These are phyloP conservation scores for Endothia cerciana DNA, from an alignment of 2,329 filamentous ascomycete species.

Conservation along the genomic window DNA sequence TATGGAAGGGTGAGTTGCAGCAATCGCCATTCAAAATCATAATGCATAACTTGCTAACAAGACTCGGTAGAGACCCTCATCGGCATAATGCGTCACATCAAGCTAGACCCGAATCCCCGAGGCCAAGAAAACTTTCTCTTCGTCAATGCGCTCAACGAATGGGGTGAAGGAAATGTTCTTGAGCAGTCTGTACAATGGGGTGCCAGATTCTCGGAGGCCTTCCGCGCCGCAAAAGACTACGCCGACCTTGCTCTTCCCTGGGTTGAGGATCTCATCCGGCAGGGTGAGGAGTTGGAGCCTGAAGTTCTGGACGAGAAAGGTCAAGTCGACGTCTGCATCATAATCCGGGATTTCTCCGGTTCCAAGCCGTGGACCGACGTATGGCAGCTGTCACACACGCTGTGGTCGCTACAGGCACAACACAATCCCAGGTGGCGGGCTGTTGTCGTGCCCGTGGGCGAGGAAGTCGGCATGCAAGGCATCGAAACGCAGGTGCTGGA, in stretches of 20 bases:
- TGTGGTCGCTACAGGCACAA: constrained; percentile 18
- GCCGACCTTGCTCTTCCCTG: constrained; percentile 12
- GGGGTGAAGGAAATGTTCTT: constrained; percentile 29
- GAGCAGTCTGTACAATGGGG: constrained; percentile 27
- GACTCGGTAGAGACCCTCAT: constrained; percentile 1
- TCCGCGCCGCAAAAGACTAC: constrained; percentile 17
- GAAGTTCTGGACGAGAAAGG: background rate
- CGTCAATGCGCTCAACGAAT: constrained; percentile 28
- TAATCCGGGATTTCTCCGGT: constrained; percentile 16
- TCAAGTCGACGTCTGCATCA: constrained; percentile 25
- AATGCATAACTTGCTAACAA: background rate
- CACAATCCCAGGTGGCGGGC: constrained; percentile 23
- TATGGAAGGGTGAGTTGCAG: constrained; percentile 2
- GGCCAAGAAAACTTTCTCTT: constrained; percentile 27
- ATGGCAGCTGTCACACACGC: constrained; percentile 17
- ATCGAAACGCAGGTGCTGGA: constrained; percentile 21
- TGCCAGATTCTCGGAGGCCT: constrained; percentile 15
- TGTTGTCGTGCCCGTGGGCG: constrained; percentile 16
- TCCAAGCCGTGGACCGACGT: constrained; percentile 7
- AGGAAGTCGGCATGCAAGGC: background rate
- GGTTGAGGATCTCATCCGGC: constrained; percentile 22
- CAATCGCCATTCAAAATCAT: background rate
- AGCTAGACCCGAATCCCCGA: constrained; percentile 24
- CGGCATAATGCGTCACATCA: constrained; percentile 20
- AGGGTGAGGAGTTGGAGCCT: constrained; percentile 10